Evolutionary conservation across 164 flowering plant species (phyloP), one percentile per base, ranked within the genome.

Genomic region (Magnolia changhungtana): DNA sequence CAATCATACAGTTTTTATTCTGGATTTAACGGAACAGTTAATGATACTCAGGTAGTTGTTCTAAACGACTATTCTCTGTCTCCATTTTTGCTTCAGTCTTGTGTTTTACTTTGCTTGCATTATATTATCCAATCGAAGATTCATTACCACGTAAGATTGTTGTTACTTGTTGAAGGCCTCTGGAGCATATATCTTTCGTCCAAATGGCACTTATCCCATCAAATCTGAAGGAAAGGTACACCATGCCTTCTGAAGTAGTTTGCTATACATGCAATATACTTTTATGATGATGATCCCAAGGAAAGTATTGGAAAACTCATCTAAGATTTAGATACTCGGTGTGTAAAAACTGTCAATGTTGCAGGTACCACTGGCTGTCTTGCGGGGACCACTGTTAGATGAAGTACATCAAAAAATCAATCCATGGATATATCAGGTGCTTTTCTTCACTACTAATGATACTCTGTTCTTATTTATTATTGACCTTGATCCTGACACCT

Each of bases 181-280:
- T 73, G 98, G 98, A 73, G 98, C 99, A 72, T 96, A 96, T 81
- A 77, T 96, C 75, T 96, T 96, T 80, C 98, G 99, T 72, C 99
- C 98, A 78, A 94, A 92, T 89, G 89, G 87, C 55, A 89, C 93
- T 72, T 85, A 78, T 85, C 78, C 81, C 65, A 84, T 92, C 73
- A 80, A 82, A 72, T 82, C 91, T 76, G 88, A 83, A 59, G 78
- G 73, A 77, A 78, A 88, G 97, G 99, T 92, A 82, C 13, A 82
- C 13, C 16, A 55, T 11, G 61, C 13, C 50, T 24, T 8, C 27
- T 23, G 69, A 66, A 66, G 21, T 18, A 29, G 68, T 19, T 37
- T 64, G 18, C 50, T 50, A 4, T 14, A 8, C 16, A 27, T 58
- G 37, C 1, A 37, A 24, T 19, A 19, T 19, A 52, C 29, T 6